A percentile compares a stretch with the other conserved stretches of the same genome.
Conservation (phyloP, 1,139 yeast species). For the Geotrichum candidum region DNA sequence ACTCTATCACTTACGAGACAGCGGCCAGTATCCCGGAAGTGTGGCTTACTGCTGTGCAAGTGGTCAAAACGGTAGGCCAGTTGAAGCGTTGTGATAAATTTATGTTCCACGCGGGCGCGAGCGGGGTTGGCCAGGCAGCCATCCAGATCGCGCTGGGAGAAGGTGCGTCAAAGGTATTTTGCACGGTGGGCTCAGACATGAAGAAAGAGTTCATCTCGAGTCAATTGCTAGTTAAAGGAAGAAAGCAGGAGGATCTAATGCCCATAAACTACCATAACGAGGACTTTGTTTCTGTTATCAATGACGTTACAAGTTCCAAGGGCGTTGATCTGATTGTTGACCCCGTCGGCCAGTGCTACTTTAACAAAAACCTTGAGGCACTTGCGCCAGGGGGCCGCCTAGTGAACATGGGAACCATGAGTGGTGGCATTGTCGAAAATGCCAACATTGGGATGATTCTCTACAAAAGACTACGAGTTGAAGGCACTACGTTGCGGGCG, state of each 20-base stretch:
- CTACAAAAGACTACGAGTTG: slow-evolving; percentile 27
- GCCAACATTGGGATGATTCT: slow-evolving; percentile 26
- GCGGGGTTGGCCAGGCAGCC: slow-evolving; percentile 36
- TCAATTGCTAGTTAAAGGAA: neutral
- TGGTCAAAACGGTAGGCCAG: no score
- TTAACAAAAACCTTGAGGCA: slow-evolving; percentile 11
- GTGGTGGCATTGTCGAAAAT: slow-evolving; percentile 25
- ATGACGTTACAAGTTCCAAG: slow-evolving; percentile 25
- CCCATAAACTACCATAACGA: slow-evolving; percentile 31
- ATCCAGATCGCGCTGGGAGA: slow-evolving; percentile 35
- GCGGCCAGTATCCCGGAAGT: no score
- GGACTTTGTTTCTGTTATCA: slow-evolving; percentile 24
- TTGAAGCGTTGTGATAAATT: no score
- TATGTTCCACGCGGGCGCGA: slow-evolving; percentile 4
- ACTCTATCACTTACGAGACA: no score
- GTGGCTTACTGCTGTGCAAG: no score
- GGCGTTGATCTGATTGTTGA: slow-evolving; percentile 33
- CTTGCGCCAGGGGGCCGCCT: slow-evolving; percentile 30
- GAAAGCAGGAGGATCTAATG: slow-evolving; percentile 23
- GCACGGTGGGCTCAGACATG: slow-evolving; percentile 31
- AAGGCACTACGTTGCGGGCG: slow-evolving; percentile 34
- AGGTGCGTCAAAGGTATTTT: slow-evolving; percentile 34
- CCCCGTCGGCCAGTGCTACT: slow-evolving; percentile 33
- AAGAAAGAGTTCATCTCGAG: slow-evolving; percentile 26
- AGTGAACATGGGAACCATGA: slow-evolving; percentile 30